Conservation (phyloP, 2,329 filamentous ascomycete species). For the Pestalotiopsis fici region DNA sequence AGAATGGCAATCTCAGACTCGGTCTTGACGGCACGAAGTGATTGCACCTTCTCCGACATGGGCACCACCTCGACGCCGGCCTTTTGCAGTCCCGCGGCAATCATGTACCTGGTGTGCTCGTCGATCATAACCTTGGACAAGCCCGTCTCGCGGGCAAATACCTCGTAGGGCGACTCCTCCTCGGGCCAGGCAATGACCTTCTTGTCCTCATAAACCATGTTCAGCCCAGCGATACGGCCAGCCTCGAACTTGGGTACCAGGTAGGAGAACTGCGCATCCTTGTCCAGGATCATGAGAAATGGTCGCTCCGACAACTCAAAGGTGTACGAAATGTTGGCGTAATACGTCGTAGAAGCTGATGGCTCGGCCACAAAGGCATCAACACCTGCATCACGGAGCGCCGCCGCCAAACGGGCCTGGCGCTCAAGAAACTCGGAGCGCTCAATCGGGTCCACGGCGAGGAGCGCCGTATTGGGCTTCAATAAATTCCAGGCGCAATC, state of each 20-base stretch:
- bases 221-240: constrained; percentile 26
- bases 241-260: constrained; percentile 29
- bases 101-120: constrained; percentile 29
- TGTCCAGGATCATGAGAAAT: constrained; percentile 25
- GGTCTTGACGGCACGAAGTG: constrained; percentile 27
- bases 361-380: constrained; percentile 31
- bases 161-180: constrained; percentile 25
- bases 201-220: constrained; percentile 26
- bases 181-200: constrained; percentile 27
- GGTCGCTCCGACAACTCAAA: constrained; percentile 28
- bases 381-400: constrained; percentile 20
- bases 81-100: constrained; percentile 25
- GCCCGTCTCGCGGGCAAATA: constrained; percentile 19
- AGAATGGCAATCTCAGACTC: constrained; percentile 26
- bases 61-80: constrained; percentile 26
- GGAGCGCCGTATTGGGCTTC: constrained; percentile 20
- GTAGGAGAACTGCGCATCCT: constrained; percentile 24
- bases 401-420: constrained; percentile 21
- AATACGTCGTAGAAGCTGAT: constrained; percentile 24
- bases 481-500: constrained; percentile 26
- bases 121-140: constrained; percentile 27
- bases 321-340: constrained; percentile 22
- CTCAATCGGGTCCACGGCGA: constrained; percentile 24
- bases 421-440: constrained; percentile 26
- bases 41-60: constrained; percentile 25